phyloP scores from a whole-genome alignment of 2,329 filamentous ascomycete genomes.

The Chaetomium olivaceum region DNA sequence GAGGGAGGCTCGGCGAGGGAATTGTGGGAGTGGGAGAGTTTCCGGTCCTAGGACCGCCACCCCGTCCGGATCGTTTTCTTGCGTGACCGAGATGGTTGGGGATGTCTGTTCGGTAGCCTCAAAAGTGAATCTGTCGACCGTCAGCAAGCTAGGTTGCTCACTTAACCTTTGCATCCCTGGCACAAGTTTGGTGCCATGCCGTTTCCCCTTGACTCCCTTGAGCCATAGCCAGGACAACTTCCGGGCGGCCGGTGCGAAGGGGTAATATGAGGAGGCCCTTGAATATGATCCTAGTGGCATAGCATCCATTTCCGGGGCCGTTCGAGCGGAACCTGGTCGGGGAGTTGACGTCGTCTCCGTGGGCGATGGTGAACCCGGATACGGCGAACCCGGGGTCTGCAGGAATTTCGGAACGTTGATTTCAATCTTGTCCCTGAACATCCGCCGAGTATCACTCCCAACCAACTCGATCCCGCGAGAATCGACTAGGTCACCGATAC shows the following conservation, averaged over 20 bases:
- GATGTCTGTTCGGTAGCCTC: conserved; percentile 7
- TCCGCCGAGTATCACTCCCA: not conserved
- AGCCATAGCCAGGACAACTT: no score
- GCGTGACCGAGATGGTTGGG: not conserved
- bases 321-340: not conserved
- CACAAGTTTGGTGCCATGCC: no score
- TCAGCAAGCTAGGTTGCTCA: conserved; percentile 18
- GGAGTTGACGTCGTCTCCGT: not conserved
- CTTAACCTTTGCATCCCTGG: conserved; percentile 13
- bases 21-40: not conserved
- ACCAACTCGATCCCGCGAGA: not conserved
- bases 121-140: conserved; percentile 9
- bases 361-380: not conserved
- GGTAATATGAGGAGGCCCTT: conserved; percentile 19
- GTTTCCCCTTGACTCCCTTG: no score
- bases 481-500: not conserved
- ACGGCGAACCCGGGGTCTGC: not conserved
- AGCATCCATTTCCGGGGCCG: not conserved
- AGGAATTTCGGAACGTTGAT: not conserved
- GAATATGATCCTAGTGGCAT: conserved; percentile 20
- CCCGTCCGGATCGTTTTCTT: not conserved
- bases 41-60: no score
- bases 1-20: not conserved
- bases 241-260: conserved; percentile 4
- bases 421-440: not conserved